phyloP scores from a whole-genome alignment of 176 grass and related monocot genomes.

The Bromus sterilis region DNA sequence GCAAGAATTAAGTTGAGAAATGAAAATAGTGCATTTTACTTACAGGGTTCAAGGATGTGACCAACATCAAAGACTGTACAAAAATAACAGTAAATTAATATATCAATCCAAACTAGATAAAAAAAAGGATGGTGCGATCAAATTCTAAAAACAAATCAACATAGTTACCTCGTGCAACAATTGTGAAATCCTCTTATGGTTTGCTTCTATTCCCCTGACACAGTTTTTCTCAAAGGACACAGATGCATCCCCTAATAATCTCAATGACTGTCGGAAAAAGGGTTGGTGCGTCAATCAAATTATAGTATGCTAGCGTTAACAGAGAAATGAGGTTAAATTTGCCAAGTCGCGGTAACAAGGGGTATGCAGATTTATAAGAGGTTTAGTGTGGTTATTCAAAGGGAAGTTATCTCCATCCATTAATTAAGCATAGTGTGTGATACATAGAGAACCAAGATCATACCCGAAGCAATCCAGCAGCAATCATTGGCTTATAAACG shows the following conservation, averaged over 20 bases:
- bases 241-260: conserved; percentile 88
- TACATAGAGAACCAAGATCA: conserved; percentile 1
- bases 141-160: not conserved
- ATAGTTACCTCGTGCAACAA: conserved; percentile 79
- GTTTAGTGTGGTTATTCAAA: not conserved
- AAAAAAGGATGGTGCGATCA: not conserved
- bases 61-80: conserved; percentile 90
- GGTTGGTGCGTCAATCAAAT: not conserved
- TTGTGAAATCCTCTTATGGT: conserved; percentile 85
- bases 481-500: conserved; percentile 91
- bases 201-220: conserved; percentile 91
- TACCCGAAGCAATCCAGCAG: conserved; percentile 88
- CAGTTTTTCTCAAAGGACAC: conserved; percentile 95
- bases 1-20: conserved; percentile 4
- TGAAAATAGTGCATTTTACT: conserved; percentile 31
- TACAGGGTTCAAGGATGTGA: conserved; percentile 97
- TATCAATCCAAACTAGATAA: not conserved
- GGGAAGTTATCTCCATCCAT: not conserved
- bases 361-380: not conserved
- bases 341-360: not conserved
- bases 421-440: not conserved
- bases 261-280: conserved; percentile 56
- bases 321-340: conserved; percentile 1
- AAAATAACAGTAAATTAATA: conserved; percentile 7
- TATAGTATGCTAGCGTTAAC: not conserved